Base-by-base conservation (phyloP, 2,329 filamentous ascomycete species). In the Waltergamsia citrina region DNA sequence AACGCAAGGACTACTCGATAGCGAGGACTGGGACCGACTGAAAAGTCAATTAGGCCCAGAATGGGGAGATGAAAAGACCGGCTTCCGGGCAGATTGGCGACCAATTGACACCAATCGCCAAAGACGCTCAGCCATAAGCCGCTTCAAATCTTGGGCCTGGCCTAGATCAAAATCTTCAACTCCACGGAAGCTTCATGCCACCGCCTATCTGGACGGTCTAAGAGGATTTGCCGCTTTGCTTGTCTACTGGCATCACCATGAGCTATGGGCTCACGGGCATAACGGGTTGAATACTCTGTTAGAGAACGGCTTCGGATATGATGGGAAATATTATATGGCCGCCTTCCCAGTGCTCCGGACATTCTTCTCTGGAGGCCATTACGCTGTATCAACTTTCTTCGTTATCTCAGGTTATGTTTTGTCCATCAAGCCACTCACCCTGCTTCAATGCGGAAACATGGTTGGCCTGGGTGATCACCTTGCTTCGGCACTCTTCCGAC, bases 161-260 rank as follows among this genome's bases (percentile, higher is more conserved):
- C 31, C 37, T 24, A n/a, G n/a, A n/a, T 30, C 41, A 4, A 43
- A 39, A 29, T 29, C 41, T 26, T 33, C 41, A 2, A 36, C 41
- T 3, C 31, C 36, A 5, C 46, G 47, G 6, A 51, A 45, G 11
- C 52, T 66, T 11, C 57, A 68, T 6, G 56, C 60, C 14, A 78
- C 74, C 5, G 71, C 74, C n/a, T 78, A 73, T 43, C 40, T 57
- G 5, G 78, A 83, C 43, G 78, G 78, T 11, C 57, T 83, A 11
- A 60, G 79, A 47, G 78, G 79, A 4, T 79, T 82, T 40, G 77
- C 78, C 5, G 75, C 78, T 3, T 63, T 83, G 20, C 49, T 81
- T 19, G 78, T 83, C 11, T 82, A 81, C 50, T 62, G 68, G 43
- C 71, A 78, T 34, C 74, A 80, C 50, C 66, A 79, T 48, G 54